phyloP scores from a whole-genome alignment of 495 filamentous ascomycete species.

The Neurospora tetrasperma region DNA sequence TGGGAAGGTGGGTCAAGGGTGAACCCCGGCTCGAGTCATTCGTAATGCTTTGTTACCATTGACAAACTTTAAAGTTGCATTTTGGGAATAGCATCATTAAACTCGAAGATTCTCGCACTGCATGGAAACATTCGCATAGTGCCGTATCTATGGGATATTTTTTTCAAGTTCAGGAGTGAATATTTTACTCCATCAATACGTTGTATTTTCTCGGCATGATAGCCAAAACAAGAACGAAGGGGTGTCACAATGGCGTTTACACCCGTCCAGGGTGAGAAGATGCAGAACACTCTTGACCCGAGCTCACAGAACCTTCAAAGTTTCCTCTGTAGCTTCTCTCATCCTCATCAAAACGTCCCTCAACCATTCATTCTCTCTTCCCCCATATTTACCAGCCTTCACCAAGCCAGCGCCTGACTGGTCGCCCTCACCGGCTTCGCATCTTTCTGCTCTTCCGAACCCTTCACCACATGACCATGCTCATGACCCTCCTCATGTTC shows the following conservation, averaged over 20 bases:
- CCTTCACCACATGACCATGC: slow-evolving; percentile 4
- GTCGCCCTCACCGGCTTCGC: slow-evolving; percentile 2
- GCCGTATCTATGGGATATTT: not conserved
- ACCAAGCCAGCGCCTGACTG: slow-evolving; percentile 16
- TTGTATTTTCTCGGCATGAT: not conserved
- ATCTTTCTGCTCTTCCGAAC: slow-evolving; percentile 4
- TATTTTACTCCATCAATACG: no score
- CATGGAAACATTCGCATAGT: not conserved
- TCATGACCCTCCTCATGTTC: not conserved
- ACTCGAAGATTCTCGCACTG: not conserved
- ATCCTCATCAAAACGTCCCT: not conserved
- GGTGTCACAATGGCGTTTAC: not conserved
- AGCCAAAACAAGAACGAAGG: not conserved
- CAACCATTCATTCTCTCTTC: not conserved
- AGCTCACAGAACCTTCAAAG: not conserved
- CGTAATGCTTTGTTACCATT: not conserved
- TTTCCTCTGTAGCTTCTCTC: not conserved
- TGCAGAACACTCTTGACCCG: not conserved
- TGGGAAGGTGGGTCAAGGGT: not conserved
- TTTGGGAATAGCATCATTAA: not conserved
- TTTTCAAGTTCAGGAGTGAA: no score
- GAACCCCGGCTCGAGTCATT: not conserved
- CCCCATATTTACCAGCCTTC: not conserved
- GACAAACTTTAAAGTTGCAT: not conserved
- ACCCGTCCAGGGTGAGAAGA: not conserved